A percentile compares a stretch with the other conserved stretches of the same genome.
These are phyloP conservation scores for Plectranthus barbatus DNA, from an alignment of 257 asterid species.

Conservation along the genomic window DNA sequence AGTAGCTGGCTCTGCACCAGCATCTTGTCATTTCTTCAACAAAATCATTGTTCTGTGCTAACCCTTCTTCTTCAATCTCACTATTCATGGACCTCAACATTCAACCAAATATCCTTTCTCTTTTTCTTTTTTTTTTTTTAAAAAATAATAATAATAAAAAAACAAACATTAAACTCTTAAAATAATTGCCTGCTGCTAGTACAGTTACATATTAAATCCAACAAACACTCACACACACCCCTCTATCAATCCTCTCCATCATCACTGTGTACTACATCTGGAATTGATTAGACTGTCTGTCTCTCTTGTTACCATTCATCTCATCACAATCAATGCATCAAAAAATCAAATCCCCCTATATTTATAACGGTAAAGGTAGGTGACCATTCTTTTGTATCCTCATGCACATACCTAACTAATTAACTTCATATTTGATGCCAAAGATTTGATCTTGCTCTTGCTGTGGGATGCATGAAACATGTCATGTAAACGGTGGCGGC, in stretches of 20 bases:
- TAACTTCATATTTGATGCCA: too few relatives aligned
- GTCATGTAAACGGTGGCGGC: neutral
- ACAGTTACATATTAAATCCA: slow-evolving; percentile 9
- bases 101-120: neutral
- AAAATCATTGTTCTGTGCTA: slow-evolving; percentile 25
- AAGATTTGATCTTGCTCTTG: neutral
- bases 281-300: slow-evolving; percentile 11
- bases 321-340: slow-evolving; percentile 13
- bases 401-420: neutral
- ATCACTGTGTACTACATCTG: neutral
- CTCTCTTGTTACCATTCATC: neutral
- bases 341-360: neutral
- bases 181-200: slow-evolving; percentile 1
- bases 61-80: neutral
- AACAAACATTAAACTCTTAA: neutral
- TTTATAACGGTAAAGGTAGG: neutral
- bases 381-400: too few relatives aligned
- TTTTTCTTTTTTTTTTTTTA: neutral
- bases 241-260: neutral
- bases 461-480: neutral
- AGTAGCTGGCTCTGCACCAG: slow-evolving; percentile 31
- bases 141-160: too few relatives aligned
- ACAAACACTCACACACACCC: neutral
- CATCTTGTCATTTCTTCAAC: slow-evolving; percentile 33
- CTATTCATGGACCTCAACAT: neutral